Base-by-base conservation (phyloP, 2,329 filamentous ascomycete genomes). In the Curvularia sp. region DNA sequence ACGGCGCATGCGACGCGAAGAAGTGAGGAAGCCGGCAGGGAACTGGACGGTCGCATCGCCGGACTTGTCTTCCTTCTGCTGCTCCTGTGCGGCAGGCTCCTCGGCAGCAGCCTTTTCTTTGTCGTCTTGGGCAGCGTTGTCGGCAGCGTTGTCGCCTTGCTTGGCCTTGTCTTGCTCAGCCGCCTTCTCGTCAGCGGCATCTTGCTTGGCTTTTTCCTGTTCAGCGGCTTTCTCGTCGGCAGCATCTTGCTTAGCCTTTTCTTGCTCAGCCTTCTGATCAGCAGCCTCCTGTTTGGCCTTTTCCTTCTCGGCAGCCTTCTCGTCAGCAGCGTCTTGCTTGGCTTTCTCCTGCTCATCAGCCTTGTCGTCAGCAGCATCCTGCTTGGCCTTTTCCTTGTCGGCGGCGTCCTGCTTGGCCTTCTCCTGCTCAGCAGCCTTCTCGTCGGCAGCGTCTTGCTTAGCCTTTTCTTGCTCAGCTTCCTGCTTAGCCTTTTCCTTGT, bases 21-120 rank as follows among this genome's bases (percentile, higher is more conserved):
- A 48, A 10, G 44, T 56, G 6, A 62, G 51, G 52, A 62, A 62
- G 13, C 59, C 59, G 22, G 49, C 59, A 12, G 59, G 59, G 24
- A 56, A 41, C 22, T 59, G 49, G 20, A 62, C 49, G 2, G 49
- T 49, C 2, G 58, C 49, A 1, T 49, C 54, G 2, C 58, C 58
- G 4, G 57, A n/a, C 6, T 39, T 38, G 13, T 24, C 41, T 42
- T 15, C 41, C 24, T 44, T 22, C 20, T 44, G 22, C 42, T 44
- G 42, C 24, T 44, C 12, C 22, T 44, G 42, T 15, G 42, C 42
- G 10, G 26, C 43, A 18, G 43, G 43, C 7, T 15, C 26, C n/a
- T 31, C 7, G 0, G 43, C 26, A 10, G 24, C 12, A 4, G 43
- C 26, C 24, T 44, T 26, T 18, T 24, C 20, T 20, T 43, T 24